Evolutionary conservation across 2,329 filamentous ascomycete species (phyloP).

Genomic region (Penicillium sp.): DNA sequence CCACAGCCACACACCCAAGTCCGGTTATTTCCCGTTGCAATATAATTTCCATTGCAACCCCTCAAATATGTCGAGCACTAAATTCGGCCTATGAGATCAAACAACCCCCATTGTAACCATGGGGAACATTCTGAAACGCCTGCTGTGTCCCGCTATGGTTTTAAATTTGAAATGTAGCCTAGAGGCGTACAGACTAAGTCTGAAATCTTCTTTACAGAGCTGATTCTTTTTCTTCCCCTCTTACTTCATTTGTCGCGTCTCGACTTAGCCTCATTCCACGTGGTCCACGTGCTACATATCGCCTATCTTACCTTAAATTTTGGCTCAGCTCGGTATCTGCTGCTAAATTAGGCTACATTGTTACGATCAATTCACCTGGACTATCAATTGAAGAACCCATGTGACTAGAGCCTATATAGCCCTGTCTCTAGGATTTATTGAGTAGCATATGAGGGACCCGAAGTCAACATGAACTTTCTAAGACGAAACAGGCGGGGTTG

Average conservation of each 20-base stretch:
- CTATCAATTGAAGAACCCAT: background rate
- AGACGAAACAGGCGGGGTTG: background rate
- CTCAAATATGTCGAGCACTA: background rate
- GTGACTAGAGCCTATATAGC: background rate
- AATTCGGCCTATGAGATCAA: background rate
- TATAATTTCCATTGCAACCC: background rate
- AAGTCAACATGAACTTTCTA: background rate
- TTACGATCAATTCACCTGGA: background rate
- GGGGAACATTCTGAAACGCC: slow-evolving; percentile 12
- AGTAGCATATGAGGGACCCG: background rate
- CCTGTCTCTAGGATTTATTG: background rate
- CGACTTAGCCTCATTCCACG: slow-evolving; percentile 16
- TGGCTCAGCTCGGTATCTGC: background rate
- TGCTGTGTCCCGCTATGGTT: slow-evolving; percentile 2
- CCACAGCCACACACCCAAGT: background rate
- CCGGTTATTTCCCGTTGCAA: background rate
- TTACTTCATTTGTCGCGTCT: background rate
- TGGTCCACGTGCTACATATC: slow-evolving; percentile 24
- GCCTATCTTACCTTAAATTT: slow-evolving; percentile 21
- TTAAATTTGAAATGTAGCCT: background rate
- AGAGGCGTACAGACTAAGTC: slow-evolving; percentile 5
- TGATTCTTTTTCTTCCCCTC: background rate
- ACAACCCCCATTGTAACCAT: slow-evolving; percentile 5
- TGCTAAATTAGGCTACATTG: background rate
- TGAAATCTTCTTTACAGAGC: slow-evolving; percentile 4